Conservation (phyloP, 768 basidiomycete species). For the Collybia sp. region DNA sequence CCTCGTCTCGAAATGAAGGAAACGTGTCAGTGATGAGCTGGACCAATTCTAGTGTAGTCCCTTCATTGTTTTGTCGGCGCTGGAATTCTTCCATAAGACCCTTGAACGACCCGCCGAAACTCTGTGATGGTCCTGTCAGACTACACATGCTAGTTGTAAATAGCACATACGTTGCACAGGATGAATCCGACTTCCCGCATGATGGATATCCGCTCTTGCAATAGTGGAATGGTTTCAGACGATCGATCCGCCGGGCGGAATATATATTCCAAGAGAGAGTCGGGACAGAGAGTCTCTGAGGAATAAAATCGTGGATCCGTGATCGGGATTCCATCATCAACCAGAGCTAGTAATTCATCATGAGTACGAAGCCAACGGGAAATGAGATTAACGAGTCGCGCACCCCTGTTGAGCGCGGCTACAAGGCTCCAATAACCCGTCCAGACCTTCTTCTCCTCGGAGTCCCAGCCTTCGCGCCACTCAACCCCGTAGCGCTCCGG, state of each 20-base stretch:
- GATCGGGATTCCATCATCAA: slow-evolving; percentile 70
- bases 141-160: background rate
- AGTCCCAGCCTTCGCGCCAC: slow-evolving; percentile 69
- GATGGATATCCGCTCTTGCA: slow-evolving; percentile 65
- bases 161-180: slow-evolving; percentile 57
- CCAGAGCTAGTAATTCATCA: slow-evolving; percentile 38
- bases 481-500: slow-evolving; percentile 69
- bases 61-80: slow-evolving; percentile 40
- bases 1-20: slow-evolving; percentile 74
- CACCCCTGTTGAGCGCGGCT: slow-evolving; percentile 80
- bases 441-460: slow-evolving; percentile 44
- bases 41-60: slow-evolving; percentile 71
- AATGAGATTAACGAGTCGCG: slow-evolving; percentile 8
- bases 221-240: slow-evolving; percentile 63
- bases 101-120: slow-evolving; percentile 67
- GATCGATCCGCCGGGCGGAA: slow-evolving; percentile 60
- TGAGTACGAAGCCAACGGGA: slow-evolving; percentile 3
- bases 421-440: slow-evolving; percentile 89
- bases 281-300: slow-evolving; percentile 64
- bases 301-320: slow-evolving; percentile 79
- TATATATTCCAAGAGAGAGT: slow-evolving; percentile 60
- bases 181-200: slow-evolving; percentile 77
- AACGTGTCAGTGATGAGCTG: slow-evolving; percentile 66
- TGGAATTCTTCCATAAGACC: slow-evolving; percentile 64
- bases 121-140: slow-evolving; percentile 27